Evolutionary conservation across 768 basidiomycete species (phyloP).

Genomic region (Suillus plorans): DNA sequence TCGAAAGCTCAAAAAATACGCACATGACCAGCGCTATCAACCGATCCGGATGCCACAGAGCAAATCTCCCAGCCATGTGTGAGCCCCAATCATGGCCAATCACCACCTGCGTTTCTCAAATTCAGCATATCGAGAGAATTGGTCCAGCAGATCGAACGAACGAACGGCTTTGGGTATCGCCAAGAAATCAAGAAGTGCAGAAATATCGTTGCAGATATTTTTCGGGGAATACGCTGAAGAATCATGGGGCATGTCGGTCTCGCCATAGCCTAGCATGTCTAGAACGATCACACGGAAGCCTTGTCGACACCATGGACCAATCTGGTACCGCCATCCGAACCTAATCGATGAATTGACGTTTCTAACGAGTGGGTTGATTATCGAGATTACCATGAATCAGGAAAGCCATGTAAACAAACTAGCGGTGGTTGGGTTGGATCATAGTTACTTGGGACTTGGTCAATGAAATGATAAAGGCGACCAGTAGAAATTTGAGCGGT

Average conservation of each 20-base stretch:
- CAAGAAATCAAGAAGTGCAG: constrained; percentile 60
- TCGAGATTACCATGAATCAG: constrained; percentile 50
- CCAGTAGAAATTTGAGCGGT: constrained; percentile 55
- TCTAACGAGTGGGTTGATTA: constrained; percentile 1
- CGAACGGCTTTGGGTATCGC: constrained; percentile 54
- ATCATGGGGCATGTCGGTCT: constrained; percentile 59
- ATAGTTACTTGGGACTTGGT: constrained; percentile 54
- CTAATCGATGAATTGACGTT: constrained; percentile 27
- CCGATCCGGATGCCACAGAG: constrained; percentile 70
- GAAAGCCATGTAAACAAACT: constrained; percentile 81
- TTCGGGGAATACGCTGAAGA: constrained; percentile 58
- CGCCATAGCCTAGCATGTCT: constrained; percentile 59
- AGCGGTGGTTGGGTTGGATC: constrained; percentile 45
- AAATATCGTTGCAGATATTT: constrained; percentile 59
- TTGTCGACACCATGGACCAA: constrained; percentile 61
- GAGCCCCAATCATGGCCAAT: constrained; percentile 86
- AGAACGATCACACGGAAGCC: constrained; percentile 63
- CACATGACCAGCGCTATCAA: constrained; percentile 60
- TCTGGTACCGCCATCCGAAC: constrained; percentile 79
- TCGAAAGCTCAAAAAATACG: constrained; percentile 20
- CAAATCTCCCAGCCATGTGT: constrained; percentile 60
- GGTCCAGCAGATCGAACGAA: constrained; percentile 4
- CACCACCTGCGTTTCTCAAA: constrained; percentile 42
- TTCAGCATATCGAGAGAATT: background rate
- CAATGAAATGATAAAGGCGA: constrained; percentile 68